phyloP scores from a whole-genome alignment of 2,329 filamentous ascomycete genomes.

The Exophiala sp. region DNA sequence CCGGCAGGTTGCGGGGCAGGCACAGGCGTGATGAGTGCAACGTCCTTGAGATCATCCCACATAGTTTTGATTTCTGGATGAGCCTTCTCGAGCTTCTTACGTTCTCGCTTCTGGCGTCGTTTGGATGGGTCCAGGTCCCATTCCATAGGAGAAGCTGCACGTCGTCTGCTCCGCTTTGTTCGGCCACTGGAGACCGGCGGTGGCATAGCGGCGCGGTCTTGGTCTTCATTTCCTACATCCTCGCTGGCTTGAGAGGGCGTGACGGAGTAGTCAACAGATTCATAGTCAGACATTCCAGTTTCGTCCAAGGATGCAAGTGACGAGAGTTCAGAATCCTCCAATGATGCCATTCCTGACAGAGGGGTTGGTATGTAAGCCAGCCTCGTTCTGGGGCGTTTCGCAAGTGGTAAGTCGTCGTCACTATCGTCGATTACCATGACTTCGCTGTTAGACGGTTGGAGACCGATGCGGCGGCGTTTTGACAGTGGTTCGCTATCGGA shows the following conservation, averaged over 20 bases:
- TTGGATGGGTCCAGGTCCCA: conserved; percentile 16
- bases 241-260: conserved; percentile 4
- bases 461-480: conserved; percentile 12
- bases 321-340: conserved; percentile 15
- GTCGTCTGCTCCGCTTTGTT: neutral
- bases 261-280: neutral
- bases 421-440: conserved; percentile 7
- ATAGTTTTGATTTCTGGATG: conserved; percentile 79
- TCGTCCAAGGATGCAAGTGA: conserved; percentile 5
- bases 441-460: conserved; percentile 3
- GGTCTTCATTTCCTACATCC: neutral
- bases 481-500: conserved; percentile 12
- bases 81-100: conserved; percentile 65
- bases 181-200: neutral
- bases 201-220: neutral
- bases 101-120: conserved; percentile 47
- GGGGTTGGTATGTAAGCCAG: neutral
- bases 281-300: conserved; percentile 15
- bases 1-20: conserved; percentile 67
- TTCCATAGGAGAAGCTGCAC: neutral
- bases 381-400: conserved; percentile 5
- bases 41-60: conserved; percentile 73
- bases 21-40: conserved; percentile 62
- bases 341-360: neutral
- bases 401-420: conserved; percentile 21